Base-by-base conservation (phyloP, 2,329 filamentous ascomycete genomes). In the Ascocoryne sarcoides region DNA sequence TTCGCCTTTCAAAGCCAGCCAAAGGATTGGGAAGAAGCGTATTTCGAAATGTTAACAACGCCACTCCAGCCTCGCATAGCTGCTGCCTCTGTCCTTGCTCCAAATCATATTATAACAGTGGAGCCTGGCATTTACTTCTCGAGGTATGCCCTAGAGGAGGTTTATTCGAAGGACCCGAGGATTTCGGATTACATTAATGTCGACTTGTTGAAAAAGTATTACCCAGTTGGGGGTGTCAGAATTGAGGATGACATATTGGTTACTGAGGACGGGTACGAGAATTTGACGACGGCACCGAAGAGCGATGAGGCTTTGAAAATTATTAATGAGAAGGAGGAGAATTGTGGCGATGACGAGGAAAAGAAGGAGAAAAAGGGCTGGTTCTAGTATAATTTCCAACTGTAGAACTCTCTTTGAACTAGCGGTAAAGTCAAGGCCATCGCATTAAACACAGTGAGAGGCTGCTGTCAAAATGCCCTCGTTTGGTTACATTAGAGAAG, bases 201-300 rank as follows among this genome's bases (percentile, higher is more conserved):
- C 49, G 66, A 69, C 4, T 71, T 81, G 4, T 63, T 92, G 36
- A 76, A 79, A 45, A 67, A 65, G 47, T 90, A 83, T 60, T 90
- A 84, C 67, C 66, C 65, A 18, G 81, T 96, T 1, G 92, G 90
- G 12, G 92, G 92, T 23, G 87, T 95, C 18, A 75, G 92, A 34
- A 93, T 96, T 46, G 92, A 98, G 65, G 88, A 96, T 57, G 85
- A 90, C 60, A 73, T 96, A 29, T 68, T 92, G 16, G 79, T 96
- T 35, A 92, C 83, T 1, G 70, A 82, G 45, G 67, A 75, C 17
- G 88, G 89, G 0, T 79, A 78, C 54, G 88, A 95, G 63, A 93
- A 94, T 57, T 58, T 96, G 59, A 93, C 88, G 1, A 72, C 73
- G 1, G 83, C 83, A 20, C 84, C 85, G 0, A 94, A 93, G 66